Evolutionary conservation across 441 rosid genomes (phyloP).

Genomic region (Geranium incanum): DNA sequence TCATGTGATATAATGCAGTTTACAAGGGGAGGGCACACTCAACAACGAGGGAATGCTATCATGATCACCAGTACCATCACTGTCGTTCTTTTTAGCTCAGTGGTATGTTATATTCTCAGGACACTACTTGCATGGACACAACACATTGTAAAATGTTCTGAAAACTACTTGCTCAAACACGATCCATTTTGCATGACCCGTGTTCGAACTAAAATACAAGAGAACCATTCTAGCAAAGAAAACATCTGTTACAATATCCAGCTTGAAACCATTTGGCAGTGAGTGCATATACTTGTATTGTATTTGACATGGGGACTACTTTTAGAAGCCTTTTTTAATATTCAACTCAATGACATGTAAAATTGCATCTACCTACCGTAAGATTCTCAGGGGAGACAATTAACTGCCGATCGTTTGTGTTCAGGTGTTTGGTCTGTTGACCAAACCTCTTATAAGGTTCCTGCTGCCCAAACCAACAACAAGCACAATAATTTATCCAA

Average conservation of each 20-base stretch:
- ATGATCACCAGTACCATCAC: constrained; percentile 93
- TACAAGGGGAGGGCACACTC: constrained; percentile 26
- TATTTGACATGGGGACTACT: too few relatives aligned
- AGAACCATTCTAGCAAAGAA: too few relatives aligned
- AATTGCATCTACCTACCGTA: too few relatives aligned
- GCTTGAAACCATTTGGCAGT: too few relatives aligned
- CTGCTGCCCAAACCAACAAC: constrained; percentile 49
- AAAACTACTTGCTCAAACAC: background rate
- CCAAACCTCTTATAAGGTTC: constrained; percentile 67
- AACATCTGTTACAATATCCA: too few relatives aligned
- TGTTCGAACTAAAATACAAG: too few relatives aligned
- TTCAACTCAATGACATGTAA: too few relatives aligned
- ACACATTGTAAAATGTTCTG: background rate
- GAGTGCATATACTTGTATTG: too few relatives aligned
- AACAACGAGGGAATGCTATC: constrained; percentile 60
- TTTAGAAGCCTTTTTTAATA: too few relatives aligned
- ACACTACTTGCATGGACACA: background rate
- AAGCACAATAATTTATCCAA: constrained; percentile 36
- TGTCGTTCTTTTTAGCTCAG: constrained; percentile 77
- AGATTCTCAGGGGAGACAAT: too few relatives aligned
- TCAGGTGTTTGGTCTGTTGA: constrained; percentile 81
- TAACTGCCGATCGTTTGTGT: background rate
- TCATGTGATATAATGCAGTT: background rate
- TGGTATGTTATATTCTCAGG: constrained; percentile 37
- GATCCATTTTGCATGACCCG: too few relatives aligned